Conservation (phyloP, 495 filamentous ascomycete species). For the Podospora pseudopauciseta region DNA sequence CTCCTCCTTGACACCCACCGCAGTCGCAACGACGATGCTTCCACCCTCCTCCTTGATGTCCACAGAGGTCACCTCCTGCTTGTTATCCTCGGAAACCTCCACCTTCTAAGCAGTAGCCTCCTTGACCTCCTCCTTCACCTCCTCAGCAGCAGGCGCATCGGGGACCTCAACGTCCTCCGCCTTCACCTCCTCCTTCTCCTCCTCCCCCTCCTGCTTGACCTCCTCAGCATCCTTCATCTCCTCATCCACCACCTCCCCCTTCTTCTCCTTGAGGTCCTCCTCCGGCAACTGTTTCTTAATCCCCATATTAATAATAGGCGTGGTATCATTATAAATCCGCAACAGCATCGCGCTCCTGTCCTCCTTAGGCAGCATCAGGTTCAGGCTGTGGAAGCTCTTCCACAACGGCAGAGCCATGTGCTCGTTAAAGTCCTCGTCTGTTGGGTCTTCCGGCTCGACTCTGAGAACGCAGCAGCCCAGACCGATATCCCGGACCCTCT, state of each 20-base stretch:
- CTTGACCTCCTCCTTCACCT: constrained; percentile 18
- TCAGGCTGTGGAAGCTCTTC: constrained; percentile 80
- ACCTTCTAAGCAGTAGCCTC: constrained; percentile 7
- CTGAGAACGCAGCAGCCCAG: constrained; percentile 91
- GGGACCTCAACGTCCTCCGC: constrained; percentile 3
- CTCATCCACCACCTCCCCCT: constrained; percentile 21
- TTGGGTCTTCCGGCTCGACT: constrained; percentile 62
- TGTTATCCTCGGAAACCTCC: too few relatives aligned
- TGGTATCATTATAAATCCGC: constrained; percentile 81
- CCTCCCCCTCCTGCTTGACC: constrained; percentile 19
- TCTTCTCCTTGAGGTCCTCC: constrained; percentile 19
- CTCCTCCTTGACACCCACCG: too few relatives aligned
- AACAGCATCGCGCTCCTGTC: constrained; percentile 89
- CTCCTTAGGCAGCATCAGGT: constrained; percentile 97
- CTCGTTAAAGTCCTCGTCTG: constrained; percentile 70
- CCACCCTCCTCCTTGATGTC: too few relatives aligned
- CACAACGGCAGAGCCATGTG: constrained; percentile 85
- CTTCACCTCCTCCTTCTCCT: neutral
- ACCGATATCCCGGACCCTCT: constrained; percentile 69
- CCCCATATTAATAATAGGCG: constrained; percentile 60
- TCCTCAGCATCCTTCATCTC: constrained; percentile 13
- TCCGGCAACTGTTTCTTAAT: constrained; percentile 44
- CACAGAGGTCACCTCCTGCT: too few relatives aligned
- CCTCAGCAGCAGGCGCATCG: constrained; percentile 15
- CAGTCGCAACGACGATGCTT: too few relatives aligned